Evolutionary conservation across 768 basidiomycete genomes (phyloP), one percentile per base, ranked within the genome.

Genomic region (Mycena olivaceomarginata): DNA sequence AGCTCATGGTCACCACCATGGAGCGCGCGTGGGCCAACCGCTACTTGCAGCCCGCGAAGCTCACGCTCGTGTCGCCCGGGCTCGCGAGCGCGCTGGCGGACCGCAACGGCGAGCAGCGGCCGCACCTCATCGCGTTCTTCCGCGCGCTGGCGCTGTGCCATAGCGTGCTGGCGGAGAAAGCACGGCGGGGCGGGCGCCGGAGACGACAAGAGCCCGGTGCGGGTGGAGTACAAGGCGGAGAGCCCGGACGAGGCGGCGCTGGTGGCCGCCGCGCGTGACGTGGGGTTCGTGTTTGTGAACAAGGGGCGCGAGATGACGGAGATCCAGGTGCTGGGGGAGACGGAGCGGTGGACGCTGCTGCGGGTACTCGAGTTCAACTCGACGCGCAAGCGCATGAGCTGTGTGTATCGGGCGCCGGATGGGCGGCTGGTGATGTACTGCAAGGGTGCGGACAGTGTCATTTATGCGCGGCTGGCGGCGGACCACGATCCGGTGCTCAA

Each of bases 371-470:
- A 99, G 83, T 99, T 99, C 90, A 98, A 95, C 88, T 95, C 94
- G 81, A 93, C 97, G 62, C 89, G 98, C 77, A 99, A 99, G 87
- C 90, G 98, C 73, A 99, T 99, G 98, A 97, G 95, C 83, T 95
- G 97, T 60, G 87, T 99, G 75, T 93, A 97, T 59, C 95, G 98
- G 39, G 91, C 91, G 67, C 96, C 98, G 0, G 95, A 97, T 72
- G 96, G 97, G 20, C 88, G 90, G 80, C 87, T 98, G 76, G 88
- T 97, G 39, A 86, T 99, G 74, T 98, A 97, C 83, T 95, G 94
- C 91, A 99, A 99, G 85, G 98, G 98, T n/a, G 98, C 98, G 16
- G 98, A 99, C 85, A 95, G 93, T 79, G 97, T 99, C 81, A 95
- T 99, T 80, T 98, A 98, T 82, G 93, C 94, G 79, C 93, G 98